Evolutionary conservation across 2,329 filamentous ascomycete species (phyloP), one percentile per base, ranked within the genome.

Genomic region (Talaromyces sp.): DNA sequence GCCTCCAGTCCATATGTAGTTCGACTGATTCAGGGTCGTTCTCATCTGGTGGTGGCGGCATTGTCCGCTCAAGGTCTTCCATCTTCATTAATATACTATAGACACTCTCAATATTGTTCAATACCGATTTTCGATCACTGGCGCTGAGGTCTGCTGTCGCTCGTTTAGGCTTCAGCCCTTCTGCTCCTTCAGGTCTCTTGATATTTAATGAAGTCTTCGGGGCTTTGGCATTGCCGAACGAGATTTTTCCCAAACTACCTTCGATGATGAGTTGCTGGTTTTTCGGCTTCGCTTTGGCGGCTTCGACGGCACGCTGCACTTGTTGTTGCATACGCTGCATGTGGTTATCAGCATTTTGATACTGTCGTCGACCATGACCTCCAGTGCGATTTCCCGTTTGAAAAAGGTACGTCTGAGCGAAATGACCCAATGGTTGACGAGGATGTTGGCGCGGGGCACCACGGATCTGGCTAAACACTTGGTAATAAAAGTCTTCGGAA

Each of bases 271-370:
- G 85, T 76, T 97, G 93, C 73, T 96, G 96, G 75, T 96, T 97
- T 84, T 99, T 99, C 13, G 95, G 95, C 78, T 96, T 94, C 67
- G 93, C 92, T 82, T 98, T 99, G 61, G 95, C 95, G 0, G 95
- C 95, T 75, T 99, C 95, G 0, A 99, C 95, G 27, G 95, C 95
- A 64, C 95, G 89, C 76, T 97, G 94, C 13, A 99, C 96, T 78
- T 99, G 95, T 78, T 99, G 95, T 78, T 99, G 94, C 95, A 99
- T 99, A 63, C 95, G 90, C 77, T 98, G 95, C 81, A 98, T 92
- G 74, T 99, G 95, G 75, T 97, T 99, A 77, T 99, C 95, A 19
- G 92, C 93, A 50, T 90, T 92, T 50, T 66, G 64, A 67, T 89
- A 88, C 70, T 95, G 88, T 69, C 93, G 87, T 68, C 93, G 81